These are phyloP conservation scores for Diaporthe ampelina DNA, from an alignment of 2,329 filamentous ascomycete genomes.

Conservation along the genomic window DNA sequence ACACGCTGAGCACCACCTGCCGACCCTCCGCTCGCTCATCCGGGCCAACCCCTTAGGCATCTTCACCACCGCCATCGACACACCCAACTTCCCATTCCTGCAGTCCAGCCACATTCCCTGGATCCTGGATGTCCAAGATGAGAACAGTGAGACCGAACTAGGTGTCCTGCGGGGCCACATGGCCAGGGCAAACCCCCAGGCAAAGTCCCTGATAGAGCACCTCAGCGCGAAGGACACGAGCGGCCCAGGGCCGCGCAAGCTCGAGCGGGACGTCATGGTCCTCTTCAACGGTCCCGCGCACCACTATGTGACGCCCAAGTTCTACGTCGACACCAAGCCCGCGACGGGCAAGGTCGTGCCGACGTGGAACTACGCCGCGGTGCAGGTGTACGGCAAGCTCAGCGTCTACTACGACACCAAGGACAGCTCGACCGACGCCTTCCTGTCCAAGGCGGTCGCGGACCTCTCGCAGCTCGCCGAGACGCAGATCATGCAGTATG, in stretches of 20 bases:
- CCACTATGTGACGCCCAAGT: slow-evolving; percentile 78
- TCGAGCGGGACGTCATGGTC: slow-evolving; percentile 70
- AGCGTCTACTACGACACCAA: slow-evolving; percentile 66
- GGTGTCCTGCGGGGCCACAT: slow-evolving; percentile 70
- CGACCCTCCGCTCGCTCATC: slow-evolving; percentile 68
- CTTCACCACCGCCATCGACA: slow-evolving; percentile 72
- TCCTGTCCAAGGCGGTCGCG: slow-evolving; percentile 64
- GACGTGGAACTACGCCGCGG: slow-evolving; percentile 79
- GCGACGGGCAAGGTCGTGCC: slow-evolving; percentile 75
- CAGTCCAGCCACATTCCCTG: slow-evolving; percentile 74
- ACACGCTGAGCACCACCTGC: slow-evolving; percentile 66
- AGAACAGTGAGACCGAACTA: slow-evolving; percentile 56
- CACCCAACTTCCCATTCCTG: slow-evolving; percentile 61
- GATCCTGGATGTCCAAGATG: slow-evolving; percentile 65
- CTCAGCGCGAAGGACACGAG: slow-evolving; percentile 40
- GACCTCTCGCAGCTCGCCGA: slow-evolving; percentile 66
- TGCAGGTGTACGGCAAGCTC: slow-evolving; percentile 72
- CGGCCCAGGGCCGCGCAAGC: slow-evolving; percentile 38
- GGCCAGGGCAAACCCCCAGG: slow-evolving; percentile 73
- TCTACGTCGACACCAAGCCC: slow-evolving; percentile 77
- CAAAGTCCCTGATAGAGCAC: slow-evolving; percentile 70
- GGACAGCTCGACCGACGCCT: slow-evolving; percentile 58
- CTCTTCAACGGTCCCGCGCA: slow-evolving; percentile 72
- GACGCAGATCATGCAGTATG: slow-evolving; percentile 69
- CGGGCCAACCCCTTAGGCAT: slow-evolving; percentile 72